phyloP scores from a whole-genome alignment of 2,329 filamentous ascomycete genomes.

The Aspergillus sp. region DNA sequence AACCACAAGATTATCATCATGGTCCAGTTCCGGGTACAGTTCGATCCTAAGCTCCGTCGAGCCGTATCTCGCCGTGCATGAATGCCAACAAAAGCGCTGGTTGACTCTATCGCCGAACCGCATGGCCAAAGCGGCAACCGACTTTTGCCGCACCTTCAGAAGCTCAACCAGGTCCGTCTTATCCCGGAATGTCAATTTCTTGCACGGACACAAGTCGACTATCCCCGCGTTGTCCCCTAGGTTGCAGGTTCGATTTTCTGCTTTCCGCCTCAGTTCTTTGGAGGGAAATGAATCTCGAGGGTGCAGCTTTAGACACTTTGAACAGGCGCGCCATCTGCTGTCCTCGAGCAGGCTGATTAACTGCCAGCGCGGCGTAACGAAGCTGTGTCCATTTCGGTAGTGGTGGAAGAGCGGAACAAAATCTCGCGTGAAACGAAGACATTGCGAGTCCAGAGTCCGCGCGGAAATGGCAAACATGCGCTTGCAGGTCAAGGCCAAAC shows the following conservation, averaged over 20 bases:
- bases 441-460: conserved; percentile 20
- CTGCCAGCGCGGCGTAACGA: conserved; percentile 28
- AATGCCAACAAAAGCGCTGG: conserved; percentile 30
- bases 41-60: conserved; percentile 25
- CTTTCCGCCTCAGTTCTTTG: conserved; percentile 23
- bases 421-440: conserved; percentile 28
- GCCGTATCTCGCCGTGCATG: conserved; percentile 27
- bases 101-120: conserved; percentile 20
- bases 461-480: conserved; percentile 26
- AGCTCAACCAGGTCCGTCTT: conserved; percentile 28
- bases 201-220: conserved; percentile 32
- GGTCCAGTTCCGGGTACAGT: conserved; percentile 26
- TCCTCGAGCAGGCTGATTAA: conserved; percentile 28
- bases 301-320: conserved; percentile 31
- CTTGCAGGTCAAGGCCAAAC: conserved; percentile 30
- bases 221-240: conserved; percentile 27
- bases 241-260: conserved; percentile 24
- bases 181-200: conserved; percentile 31
- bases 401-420: conserved; percentile 33
- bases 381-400: conserved; percentile 29
- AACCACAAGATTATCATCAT: conserved; percentile 21
- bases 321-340: conserved; percentile 26
- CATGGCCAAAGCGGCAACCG: conserved; percentile 15
- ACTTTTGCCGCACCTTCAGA: conserved; percentile 19
- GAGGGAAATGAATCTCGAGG: conserved; percentile 24